Conservation (phyloP, 2,329 filamentous ascomycete species). For the Cadophora gregata region DNA sequence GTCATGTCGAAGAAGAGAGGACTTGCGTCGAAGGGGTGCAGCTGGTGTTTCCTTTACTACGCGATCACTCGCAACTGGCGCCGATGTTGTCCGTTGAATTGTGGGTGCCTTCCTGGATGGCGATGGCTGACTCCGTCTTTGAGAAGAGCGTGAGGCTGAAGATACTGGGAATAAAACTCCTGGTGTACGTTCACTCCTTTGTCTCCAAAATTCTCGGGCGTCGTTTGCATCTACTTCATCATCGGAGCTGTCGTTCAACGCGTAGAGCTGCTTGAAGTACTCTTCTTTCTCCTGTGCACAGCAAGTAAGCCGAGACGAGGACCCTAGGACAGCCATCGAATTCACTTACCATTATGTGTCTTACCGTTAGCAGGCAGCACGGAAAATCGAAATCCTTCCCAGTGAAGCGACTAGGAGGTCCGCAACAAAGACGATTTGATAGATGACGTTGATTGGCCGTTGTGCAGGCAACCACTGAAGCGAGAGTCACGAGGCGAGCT, state of each 20-base stretch:
- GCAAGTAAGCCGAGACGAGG: slow-evolving; percentile 8
- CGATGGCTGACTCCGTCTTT: slow-evolving; percentile 22
- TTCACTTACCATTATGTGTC: slow-evolving; percentile 7
- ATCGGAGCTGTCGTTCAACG: slow-evolving; percentile 39
- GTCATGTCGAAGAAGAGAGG: slow-evolving; percentile 35
- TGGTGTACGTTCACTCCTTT: slow-evolving; percentile 29
- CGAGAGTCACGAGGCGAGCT: slow-evolving; percentile 10
- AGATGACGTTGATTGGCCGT: slow-evolving; percentile 12
- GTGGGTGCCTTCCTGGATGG: slow-evolving; percentile 31
- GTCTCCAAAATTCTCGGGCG: slow-evolving; percentile 25
- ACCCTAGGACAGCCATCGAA: background rate
- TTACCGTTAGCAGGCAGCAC: background rate
- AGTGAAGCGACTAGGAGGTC: background rate
- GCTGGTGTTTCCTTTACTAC: slow-evolving; percentile 28
- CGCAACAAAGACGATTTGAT: background rate
- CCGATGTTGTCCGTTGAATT: slow-evolving; percentile 36
- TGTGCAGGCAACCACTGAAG: slow-evolving; percentile 14
- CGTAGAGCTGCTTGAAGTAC: slow-evolving; percentile 38
- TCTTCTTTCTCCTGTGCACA: slow-evolving; percentile 29
- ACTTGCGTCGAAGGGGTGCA: slow-evolving; percentile 22
- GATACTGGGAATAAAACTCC: slow-evolving; percentile 43
- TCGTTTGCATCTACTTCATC: slow-evolving; percentile 36
- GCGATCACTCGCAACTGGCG: slow-evolving; percentile 29
- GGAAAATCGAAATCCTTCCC: background rate
- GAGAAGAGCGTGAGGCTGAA: slow-evolving; percentile 45